These are phyloP conservation scores for Leptodermis oblonga DNA, from an alignment of 257 asterid genomes.

Conservation along the genomic window DNA sequence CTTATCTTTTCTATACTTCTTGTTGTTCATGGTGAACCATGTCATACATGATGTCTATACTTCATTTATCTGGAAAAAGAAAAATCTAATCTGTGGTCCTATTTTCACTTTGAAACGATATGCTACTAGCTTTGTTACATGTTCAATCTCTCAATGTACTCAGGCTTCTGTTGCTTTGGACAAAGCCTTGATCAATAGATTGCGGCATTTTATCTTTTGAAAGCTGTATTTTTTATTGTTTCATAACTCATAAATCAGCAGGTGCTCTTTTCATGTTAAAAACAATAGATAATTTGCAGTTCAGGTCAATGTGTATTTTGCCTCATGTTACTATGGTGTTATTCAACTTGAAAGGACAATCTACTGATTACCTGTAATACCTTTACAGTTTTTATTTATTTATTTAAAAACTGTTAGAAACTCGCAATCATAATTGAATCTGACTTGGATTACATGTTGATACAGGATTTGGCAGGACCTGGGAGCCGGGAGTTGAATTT, in stretches of 20 bases:
- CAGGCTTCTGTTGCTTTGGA: background rate
- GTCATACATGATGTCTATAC: background rate
- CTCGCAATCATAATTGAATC: background rate
- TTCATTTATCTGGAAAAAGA: background rate
- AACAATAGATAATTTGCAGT: background rate
- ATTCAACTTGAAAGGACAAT: background rate
- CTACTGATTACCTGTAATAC: background rate
- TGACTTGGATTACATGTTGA: conserved; percentile 15
- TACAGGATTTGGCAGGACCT: conserved; percentile 59
- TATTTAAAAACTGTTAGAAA: background rate
- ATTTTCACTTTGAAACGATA: background rate
- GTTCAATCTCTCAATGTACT: background rate
- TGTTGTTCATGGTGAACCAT: background rate
- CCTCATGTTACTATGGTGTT: background rate
- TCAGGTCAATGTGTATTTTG: background rate
- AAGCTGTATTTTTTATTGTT: too few relatives aligned
- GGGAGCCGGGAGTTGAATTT: conserved; percentile 49
- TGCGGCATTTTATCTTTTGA: background rate
- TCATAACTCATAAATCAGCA: background rate
- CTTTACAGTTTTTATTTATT: too few relatives aligned
- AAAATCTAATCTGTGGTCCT: background rate
- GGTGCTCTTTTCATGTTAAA: background rate
- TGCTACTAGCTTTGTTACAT: background rate
- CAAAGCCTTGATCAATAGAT: conserved; percentile 1
- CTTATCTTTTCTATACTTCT: background rate